Evolutionary conservation across 345 rosid genomes (phyloP).

Genomic region (Populus tremula): DNA sequence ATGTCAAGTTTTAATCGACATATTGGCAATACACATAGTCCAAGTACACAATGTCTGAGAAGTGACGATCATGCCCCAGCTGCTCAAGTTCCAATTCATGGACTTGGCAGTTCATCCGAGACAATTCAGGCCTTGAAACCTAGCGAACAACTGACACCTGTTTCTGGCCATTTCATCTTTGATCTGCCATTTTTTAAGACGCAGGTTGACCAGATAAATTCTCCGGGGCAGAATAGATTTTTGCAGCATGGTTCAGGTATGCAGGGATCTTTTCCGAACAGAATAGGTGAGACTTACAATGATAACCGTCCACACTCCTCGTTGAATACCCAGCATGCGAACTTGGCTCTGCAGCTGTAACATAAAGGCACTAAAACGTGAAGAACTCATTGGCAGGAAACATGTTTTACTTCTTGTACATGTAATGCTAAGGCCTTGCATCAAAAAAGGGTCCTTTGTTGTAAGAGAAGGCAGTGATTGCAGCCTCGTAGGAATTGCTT

Average conservation of each 20-base stretch:
- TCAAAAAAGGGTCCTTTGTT: neutral
- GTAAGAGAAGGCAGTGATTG: neutral
- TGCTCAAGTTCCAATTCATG: constrained; percentile 7
- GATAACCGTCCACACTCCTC: constrained; percentile 14
- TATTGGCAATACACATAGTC: neutral
- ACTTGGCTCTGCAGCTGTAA: constrained; percentile 33
- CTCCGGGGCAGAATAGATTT: constrained; percentile 9
- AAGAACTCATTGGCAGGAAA: neutral
- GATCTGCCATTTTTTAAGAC: constrained; percentile 40
- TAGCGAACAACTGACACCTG: constrained; percentile 7
- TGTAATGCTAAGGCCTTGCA: neutral
- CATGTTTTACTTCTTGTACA: neutral
- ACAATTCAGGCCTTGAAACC: constrained; percentile 7
- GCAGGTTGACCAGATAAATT: constrained; percentile 34
- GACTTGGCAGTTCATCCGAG: neutral
- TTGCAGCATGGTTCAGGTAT: constrained; percentile 1
- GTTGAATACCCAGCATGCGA: constrained; percentile 22
- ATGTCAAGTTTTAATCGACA: constrained; percentile 12
- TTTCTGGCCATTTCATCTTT: constrained; percentile 27
- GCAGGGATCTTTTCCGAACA: constrained; percentile 5
- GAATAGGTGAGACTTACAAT: constrained; percentile 12
- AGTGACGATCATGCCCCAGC: constrained; percentile 3
- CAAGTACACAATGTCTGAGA: neutral
- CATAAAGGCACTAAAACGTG: neutral
- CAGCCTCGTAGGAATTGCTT: neutral